Conservation (phyloP, 2,329 filamentous ascomycete species). For the Tolypocladium paradoxum region DNA sequence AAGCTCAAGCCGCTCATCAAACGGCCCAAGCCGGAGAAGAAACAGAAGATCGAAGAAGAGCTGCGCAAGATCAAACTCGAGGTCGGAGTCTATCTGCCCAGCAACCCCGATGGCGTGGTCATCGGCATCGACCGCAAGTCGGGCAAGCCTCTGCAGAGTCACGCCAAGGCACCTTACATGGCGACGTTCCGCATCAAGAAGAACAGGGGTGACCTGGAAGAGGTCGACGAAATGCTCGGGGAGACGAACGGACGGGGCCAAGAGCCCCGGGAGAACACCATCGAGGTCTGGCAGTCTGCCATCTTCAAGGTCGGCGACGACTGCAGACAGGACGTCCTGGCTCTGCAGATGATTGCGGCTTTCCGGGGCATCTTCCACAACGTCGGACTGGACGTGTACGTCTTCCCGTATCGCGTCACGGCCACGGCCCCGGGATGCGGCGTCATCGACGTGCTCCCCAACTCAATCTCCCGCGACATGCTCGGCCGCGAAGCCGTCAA, state of each 20-base stretch:
- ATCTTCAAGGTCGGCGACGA: conserved; percentile 99
- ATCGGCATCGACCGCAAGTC: conserved; percentile 98
- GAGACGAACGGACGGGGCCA: conserved; percentile 29
- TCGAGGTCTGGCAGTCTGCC: conserved; percentile 97
- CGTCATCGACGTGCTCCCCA: conserved; percentile 95
- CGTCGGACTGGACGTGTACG: conserved; percentile 90
- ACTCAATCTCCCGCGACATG: conserved; percentile 98
- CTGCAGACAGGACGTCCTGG: conserved; percentile 92
- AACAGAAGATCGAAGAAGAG: conserved; percentile 98
- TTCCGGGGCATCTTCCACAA: conserved; percentile 96
- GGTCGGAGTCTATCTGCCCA: conserved; percentile 91
- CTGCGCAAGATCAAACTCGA: conserved; percentile 95
- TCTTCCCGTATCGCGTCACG: conserved; percentile 94
- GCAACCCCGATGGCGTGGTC: conserved; percentile 93
- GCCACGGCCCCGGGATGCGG: conserved; percentile 95
- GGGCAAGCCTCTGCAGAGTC: conserved; percentile 91
- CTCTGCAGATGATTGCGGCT: conserved; percentile 93
- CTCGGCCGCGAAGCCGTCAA: conserved; percentile 96
- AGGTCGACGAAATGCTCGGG: conserved; percentile 39
- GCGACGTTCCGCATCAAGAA: conserved; percentile 96
- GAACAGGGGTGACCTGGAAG: conserved; percentile 45
- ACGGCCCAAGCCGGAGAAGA: conserved; percentile 88
- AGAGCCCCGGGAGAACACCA: conserved; percentile 38
- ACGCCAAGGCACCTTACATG: conserved; percentile 98
- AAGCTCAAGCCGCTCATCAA: conserved; percentile 93